Base-by-base conservation (phyloP, 1,284 basidiomycete genomes). In the Leucoagaricus sp. region DNA sequence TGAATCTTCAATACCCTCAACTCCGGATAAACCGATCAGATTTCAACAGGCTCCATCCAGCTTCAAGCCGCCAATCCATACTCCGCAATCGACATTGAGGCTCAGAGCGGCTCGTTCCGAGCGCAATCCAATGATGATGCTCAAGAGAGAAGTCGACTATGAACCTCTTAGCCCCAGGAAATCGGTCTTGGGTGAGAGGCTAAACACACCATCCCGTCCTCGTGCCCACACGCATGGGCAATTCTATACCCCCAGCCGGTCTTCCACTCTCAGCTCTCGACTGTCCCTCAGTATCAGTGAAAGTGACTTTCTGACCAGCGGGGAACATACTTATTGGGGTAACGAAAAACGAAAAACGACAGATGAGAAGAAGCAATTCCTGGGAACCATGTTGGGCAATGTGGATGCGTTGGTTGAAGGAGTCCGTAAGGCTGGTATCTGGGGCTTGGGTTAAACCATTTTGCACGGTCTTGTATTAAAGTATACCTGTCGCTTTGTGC, bases 331-430 rank as follows among this genome's bases (percentile, higher is more conserved):
- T n/a, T n/a, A n/a, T n/a, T n/a, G n/a, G n/a, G n/a, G 46, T 1
- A 21, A 50, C 4, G 60, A 53, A 9, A 65, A 69, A 48, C 72
- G 76, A 56, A 79, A 82, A 62, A 89, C 85, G 23, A 93, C 86
- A 31, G 87, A 91, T 58, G 89, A 95, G 75, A 95, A 95, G 77
- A 94, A 91, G 72, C 83, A 86, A 67, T 71, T 92, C 41, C 68
- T 95, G 53, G 87, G 87, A 0, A 84, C 82, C 51, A 87, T 93
- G 84, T 69, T 95, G 48, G 93, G 91, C 1, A 95, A 95, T 66
- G 92, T 95, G 6, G 92, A 94, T 67, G 87, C 89, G 47, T 78
- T 94, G 8, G 90, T 95, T 3, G 89, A 92, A 63, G 88, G 91
- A 1, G 90, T 94, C 19, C 79, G 87, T 60, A 89, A 86, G 71